Base-by-base conservation (phyloP, 257 asterid genomes). In the Jacaranda mimosifolia region DNA sequence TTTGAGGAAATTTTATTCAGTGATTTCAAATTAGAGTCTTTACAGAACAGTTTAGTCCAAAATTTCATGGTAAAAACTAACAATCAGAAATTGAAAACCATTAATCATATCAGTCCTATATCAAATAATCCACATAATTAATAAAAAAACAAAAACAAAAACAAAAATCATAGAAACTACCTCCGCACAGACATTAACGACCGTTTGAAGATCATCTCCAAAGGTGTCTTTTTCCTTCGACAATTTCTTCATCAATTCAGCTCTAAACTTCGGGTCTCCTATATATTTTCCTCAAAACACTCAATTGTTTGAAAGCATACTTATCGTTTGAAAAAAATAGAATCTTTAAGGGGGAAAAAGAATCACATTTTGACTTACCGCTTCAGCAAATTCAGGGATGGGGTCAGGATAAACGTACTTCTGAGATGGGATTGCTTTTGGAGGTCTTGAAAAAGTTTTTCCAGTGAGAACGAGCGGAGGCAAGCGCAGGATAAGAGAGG, bases 211-310 rank as follows among this genome's bases (percentile, higher is more conserved):
- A 58, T 90, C 88, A 52, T 78, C 52, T 1, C 97, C 92, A 70
- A 76, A 85, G 4, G 81, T 79, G 15, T 70, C 92, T 51, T 79
- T 87, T n/a, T 90, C 91, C 79, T 53, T 81, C 1, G 85, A 82
- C 56, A 92, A 82, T 68, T 70, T 84, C 87, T 75, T 81, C 83
- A 75, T 62, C 45, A 92, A 77, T 83, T 84, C 93, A 58, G 73
- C 77, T 85, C 70, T 87, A 65, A 92, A 92, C 86, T 84, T 92
- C 81, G n/a, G 0, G 94, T 85, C 86, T 89, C 92, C 93, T 89
- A 17, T 43, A 72, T 26, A 26, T 45, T 58, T 4, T 11, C 8
- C 7, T 9, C 7, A 55, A 69, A 18, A 4, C 53, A 77, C 68
- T 9, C 13, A 32, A 14, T 3, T 9, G 17, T 11, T 56, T 17